These are phyloP conservation scores for Xanthoconium purpureum DNA, from an alignment of 768 basidiomycete species.

Conservation along the genomic window DNA sequence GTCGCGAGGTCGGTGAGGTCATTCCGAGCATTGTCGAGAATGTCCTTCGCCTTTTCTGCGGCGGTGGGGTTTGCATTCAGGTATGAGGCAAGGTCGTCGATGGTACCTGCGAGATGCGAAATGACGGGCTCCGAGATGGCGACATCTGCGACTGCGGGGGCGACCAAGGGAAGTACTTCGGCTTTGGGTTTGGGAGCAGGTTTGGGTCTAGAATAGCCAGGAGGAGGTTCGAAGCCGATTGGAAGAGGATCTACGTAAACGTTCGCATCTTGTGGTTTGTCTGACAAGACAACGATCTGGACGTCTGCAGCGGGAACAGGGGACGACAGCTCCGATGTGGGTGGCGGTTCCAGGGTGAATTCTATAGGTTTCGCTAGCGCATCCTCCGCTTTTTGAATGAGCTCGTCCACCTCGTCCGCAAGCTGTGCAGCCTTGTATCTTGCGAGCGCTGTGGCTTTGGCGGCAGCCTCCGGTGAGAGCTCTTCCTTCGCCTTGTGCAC, in stretches of 20 bases:
- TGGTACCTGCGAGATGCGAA: conserved; percentile 85
- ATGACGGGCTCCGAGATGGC: conserved; percentile 86
- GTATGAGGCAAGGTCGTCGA: conserved; percentile 86
- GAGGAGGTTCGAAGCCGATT: conserved; percentile 92
- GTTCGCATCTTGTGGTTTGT: conserved; percentile 28
- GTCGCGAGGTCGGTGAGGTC: conserved; percentile 78
- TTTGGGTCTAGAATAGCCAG: conserved; percentile 71
- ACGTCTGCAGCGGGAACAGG: conserved; percentile 22
- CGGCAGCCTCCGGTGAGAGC: conserved; percentile 21
- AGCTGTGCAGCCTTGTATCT: conserved; percentile 48
- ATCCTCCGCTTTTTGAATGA: conserved; percentile 70
- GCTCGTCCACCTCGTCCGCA: conserved; percentile 62
- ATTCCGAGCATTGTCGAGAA: conserved; percentile 75
- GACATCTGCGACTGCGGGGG: conserved; percentile 73
- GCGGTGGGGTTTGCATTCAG: conserved; percentile 71
- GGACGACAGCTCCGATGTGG: conserved; percentile 20
- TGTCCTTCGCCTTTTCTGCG: conserved; percentile 62
- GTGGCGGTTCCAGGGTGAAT: conserved; percentile 20
- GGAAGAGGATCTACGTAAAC: conserved; percentile 72
- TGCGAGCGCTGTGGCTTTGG: conserved; percentile 42
- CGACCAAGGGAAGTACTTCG: conserved; percentile 67
- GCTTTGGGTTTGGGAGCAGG: conserved; percentile 42
- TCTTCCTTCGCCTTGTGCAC: conserved; percentile 38
- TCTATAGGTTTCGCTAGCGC: conserved; percentile 51
- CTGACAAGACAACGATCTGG: conserved; percentile 26